phyloP scores from a whole-genome alignment of 192 early-diverging fungal species.

The Coemansia sp. region DNA sequence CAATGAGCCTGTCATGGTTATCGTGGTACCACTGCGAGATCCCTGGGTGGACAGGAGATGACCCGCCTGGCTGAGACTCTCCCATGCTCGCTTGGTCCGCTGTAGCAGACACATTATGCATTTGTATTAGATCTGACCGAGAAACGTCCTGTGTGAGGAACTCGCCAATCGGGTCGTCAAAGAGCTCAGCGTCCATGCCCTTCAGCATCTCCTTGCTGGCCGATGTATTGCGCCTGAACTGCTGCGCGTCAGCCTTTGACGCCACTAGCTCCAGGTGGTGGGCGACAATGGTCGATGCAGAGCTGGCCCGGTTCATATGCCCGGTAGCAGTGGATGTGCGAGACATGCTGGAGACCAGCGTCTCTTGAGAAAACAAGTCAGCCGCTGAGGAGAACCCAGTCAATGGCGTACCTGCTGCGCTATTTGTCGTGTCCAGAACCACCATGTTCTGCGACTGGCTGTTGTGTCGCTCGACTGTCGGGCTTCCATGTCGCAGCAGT shows the following conservation, averaged over 20 bases:
- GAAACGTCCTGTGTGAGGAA: conserved; percentile 22
- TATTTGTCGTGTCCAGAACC: background rate
- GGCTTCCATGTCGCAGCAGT: conserved; percentile 39
- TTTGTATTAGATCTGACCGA: background rate
- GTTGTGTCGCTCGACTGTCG: conserved; percentile 29
- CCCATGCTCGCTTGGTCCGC: background rate
- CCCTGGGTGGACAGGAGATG: conserved; percentile 2
- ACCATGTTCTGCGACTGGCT: background rate
- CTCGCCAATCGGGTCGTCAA: conserved; percentile 48
- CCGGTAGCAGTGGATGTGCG: background rate
- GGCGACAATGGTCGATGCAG: conserved; percentile 8
- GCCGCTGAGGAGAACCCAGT: background rate
- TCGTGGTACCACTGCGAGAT: conserved; percentile 51
- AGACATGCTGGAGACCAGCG: background rate
- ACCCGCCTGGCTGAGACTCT: background rate
- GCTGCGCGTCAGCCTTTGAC: background rate
- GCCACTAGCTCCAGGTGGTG: background rate
- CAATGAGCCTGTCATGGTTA: background rate
- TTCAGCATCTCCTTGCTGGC: conserved; percentile 6
- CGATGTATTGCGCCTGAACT: background rate
- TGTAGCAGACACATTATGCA: background rate
- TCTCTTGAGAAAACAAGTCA: conserved; percentile 5
- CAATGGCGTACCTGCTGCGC: background rate
- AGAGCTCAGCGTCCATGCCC: conserved; percentile 18
- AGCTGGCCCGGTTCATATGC: background rate